Evolutionary conservation across 257 asterid species (phyloP).

Genomic region (Solanum gandarillasii): DNA sequence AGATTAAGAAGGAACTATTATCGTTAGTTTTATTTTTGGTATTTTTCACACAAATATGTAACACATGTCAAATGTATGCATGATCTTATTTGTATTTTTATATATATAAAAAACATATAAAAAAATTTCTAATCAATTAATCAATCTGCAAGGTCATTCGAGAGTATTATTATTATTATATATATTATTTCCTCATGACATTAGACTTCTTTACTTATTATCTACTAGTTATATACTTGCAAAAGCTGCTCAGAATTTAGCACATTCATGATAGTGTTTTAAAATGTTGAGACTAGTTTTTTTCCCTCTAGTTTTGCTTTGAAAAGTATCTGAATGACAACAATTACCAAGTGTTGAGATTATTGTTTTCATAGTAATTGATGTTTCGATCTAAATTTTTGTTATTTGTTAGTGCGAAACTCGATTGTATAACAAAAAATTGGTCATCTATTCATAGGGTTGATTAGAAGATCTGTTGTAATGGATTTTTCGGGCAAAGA

Average conservation of each 20-base stretch:
- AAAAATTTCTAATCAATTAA: background rate
- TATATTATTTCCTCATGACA: too few relatives aligned
- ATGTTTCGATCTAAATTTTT: background rate
- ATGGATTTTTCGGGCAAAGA: conserved; percentile 26
- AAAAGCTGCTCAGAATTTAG: too few relatives aligned
- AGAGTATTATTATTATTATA: too few relatives aligned
- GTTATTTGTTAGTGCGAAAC: background rate
- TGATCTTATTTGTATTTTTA: background rate
- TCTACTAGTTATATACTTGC: too few relatives aligned
- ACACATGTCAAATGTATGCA: background rate
- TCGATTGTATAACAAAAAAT: background rate
- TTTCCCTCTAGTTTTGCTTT: too few relatives aligned
- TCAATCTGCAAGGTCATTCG: too few relatives aligned
- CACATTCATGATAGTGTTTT: too few relatives aligned
- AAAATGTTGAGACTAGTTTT: too few relatives aligned
- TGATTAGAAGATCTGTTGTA: background rate
- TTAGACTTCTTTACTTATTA: too few relatives aligned
- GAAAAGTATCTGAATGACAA: background rate
- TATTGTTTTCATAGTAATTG: background rate
- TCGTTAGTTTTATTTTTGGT: background rate
- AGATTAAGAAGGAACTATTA: too few relatives aligned
- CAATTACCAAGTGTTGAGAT: background rate
- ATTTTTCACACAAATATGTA: background rate
- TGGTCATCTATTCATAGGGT: background rate
- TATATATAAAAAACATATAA: background rate